Evolutionary conservation across 2,329 filamentous ascomycete species (phyloP), one percentile per base, ranked within the genome.

Genomic region (Trichoderma hamatum): DNA sequence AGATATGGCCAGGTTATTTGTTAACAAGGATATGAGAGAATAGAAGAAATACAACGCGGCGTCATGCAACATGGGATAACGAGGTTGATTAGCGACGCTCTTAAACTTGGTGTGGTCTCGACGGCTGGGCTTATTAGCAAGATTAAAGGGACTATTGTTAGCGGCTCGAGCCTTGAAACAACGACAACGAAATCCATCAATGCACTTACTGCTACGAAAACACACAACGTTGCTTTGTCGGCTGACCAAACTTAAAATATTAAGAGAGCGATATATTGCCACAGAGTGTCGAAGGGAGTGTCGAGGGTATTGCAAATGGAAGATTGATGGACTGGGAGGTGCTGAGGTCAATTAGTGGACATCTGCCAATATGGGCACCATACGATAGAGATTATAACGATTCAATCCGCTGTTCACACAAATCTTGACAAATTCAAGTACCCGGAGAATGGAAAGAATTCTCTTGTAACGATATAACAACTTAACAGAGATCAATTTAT

Each of bases 91-190:
- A 36, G 55, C 34, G 69, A 70, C 34, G 51, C 66, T 34, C 39
- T 70, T 28, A 68, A 68, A n/a, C 39, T 69, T 5, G 59, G 66
- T 26, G 51, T 70, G 19, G 68, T 70, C 26, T 63, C 66, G n/a
- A 61, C 68, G 11, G 69, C 66, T n/a, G 66, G 64, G 30, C n/a
- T 70, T 11, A 46, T 70, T 19, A 62, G 60, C 34, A 58, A 65
- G 58, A 49, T 69, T n/a, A 67, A 65, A 11, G 59, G 36, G 21
- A 59, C 49, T 13, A 65, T 68, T 0, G 51, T 70, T 5, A 68
- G 59, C 5, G 69, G 66, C 30, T 70, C 69, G 10, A 69, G 55
- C 26, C 14, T 67, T 13, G 66, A 70, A 2, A 60, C 61, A 16
- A 61, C 59, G 39, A 54, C 46, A 6, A 61, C 46, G 6, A 64